Evolutionary conservation across 1,284 basidiomycete genomes (phyloP).

Genomic region (Taiwanofungus camphoratus): DNA sequence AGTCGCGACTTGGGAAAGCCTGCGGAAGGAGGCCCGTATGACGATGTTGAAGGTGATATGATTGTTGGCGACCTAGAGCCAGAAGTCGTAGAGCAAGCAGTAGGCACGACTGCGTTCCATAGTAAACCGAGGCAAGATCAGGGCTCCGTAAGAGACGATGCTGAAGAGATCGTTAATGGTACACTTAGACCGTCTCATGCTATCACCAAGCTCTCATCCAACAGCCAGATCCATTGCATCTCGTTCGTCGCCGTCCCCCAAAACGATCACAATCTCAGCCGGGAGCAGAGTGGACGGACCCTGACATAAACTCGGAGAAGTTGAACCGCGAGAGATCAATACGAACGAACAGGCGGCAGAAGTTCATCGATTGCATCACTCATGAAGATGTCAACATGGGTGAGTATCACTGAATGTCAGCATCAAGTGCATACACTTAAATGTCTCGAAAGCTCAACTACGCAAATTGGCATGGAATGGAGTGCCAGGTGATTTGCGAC

Average conservation of each 20-base stretch:
- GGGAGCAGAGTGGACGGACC: conserved; percentile 14
- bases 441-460: conserved; percentile 57
- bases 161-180: conserved; percentile 72
- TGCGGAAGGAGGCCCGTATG: conserved; percentile 26
- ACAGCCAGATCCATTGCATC: conserved; percentile 33
- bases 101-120: conserved; percentile 16
- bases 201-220: conserved; percentile 40
- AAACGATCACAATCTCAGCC: conserved; percentile 13
- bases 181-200: conserved; percentile 22
- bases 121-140: conserved; percentile 40
- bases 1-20: conserved; percentile 24
- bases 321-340: conserved; percentile 71
- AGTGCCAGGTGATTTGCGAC: conserved; percentile 82
- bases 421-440: no score
- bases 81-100: conserved; percentile 42
- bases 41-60: conserved; percentile 62
- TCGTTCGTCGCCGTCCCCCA: conserved; percentile 20
- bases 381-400: conserved; percentile 74
- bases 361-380: conserved; percentile 68
- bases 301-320: conserved; percentile 47
- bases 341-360: conserved; percentile 62
- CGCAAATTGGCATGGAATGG: conserved; percentile 95
- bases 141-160: conserved; percentile 56
- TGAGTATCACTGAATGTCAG: conserved; percentile 30
- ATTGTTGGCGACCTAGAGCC: conserved; percentile 67